Conservation (phyloP, 2,329 filamentous ascomycete species). For the Phialophora verrucosa region DNA sequence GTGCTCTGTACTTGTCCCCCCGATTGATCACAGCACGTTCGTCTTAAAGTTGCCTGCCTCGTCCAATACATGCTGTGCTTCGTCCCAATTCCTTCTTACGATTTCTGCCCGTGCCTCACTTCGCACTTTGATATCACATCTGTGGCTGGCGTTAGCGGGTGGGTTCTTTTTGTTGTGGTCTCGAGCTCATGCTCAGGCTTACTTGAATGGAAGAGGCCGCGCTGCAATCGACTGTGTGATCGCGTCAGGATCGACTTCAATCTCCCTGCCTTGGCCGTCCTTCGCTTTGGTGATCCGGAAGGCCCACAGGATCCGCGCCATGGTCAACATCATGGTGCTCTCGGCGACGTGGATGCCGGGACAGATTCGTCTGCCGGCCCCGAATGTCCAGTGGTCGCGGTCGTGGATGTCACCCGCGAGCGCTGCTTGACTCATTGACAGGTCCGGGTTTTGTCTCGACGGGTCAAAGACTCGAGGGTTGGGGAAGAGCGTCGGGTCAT, state of each 20-base stretch:
- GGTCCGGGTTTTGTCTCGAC: slow-evolving; percentile 41
- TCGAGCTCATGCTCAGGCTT: neutral
- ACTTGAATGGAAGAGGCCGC: slow-evolving; percentile 17
- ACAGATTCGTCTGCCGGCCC: slow-evolving; percentile 55
- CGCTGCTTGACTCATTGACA: slow-evolving; percentile 43
- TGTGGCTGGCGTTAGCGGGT: neutral
- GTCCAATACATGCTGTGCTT: slow-evolving; percentile 10
- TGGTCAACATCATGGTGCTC: slow-evolving; percentile 55
- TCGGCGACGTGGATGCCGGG: slow-evolving; percentile 58
- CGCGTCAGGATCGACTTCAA: slow-evolving; percentile 49
- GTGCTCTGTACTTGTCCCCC: no score
- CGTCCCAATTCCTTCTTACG: slow-evolving; percentile 11
- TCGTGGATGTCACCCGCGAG: slow-evolving; percentile 34
- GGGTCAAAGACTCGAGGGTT: slow-evolving; percentile 44
- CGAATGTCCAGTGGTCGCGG: slow-evolving; percentile 38
- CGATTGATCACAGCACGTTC: neutral
- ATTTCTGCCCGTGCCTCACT: slow-evolving; percentile 15
- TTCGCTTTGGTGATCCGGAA: slow-evolving; percentile 36
- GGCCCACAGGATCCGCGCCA: slow-evolving; percentile 60
- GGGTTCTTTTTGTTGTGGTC: neutral
- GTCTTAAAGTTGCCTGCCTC: slow-evolving; percentile 7
- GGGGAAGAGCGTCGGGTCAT: slow-evolving; percentile 39
- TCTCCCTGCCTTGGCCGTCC: slow-evolving; percentile 40
- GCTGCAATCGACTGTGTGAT: slow-evolving; percentile 51
- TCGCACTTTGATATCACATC: slow-evolving; percentile 13